Percentiles rank a stretch among this genome's conserved stretches.
Conservation (phyloP, 805 yeast genomes). For the Sugiyamaella chiloensis region DNA sequence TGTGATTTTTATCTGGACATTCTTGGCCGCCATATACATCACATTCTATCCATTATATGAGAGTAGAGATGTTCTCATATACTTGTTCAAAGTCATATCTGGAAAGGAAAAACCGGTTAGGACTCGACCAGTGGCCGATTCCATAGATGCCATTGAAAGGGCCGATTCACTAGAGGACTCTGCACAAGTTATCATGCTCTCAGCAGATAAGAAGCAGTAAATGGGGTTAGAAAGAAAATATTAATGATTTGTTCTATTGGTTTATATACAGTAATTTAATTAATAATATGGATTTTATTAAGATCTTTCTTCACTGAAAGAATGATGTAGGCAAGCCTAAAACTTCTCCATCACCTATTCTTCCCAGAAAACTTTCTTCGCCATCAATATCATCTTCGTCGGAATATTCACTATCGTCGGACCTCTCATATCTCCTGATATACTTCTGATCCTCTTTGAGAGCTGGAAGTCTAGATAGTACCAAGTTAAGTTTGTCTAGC, state of each 20-base stretch:
- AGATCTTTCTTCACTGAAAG: neutral
- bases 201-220: neutral
- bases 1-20: constrained; percentile 11
- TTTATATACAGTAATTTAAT: neutral
- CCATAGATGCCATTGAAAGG: neutral
- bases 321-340: neutral
- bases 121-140: constrained; percentile 7
- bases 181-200: neutral
- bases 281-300: neutral
- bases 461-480: constrained; percentile 3
- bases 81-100: constrained; percentile 8
- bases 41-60: constrained; percentile 13
- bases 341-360: neutral
- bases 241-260: neutral
- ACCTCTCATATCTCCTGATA: neutral
- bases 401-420: constrained; percentile 10
- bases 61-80: constrained; percentile 8
- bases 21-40: constrained; percentile 11
- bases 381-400: constrained; percentile 4
- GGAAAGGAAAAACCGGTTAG: constrained; percentile 16
- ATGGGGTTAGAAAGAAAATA: too few species aligned
- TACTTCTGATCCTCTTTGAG: constrained; percentile 6
- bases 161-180: constrained; percentile 3
- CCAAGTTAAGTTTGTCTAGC: constrained; percentile 2
- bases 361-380: constrained; percentile 2